Percentiles rank a stretch among this genome's conserved stretches.
Evolutionary conservation across 768 basidiomycete genomes (phyloP).

Genomic region (Gymnopilus junonius): DNA sequence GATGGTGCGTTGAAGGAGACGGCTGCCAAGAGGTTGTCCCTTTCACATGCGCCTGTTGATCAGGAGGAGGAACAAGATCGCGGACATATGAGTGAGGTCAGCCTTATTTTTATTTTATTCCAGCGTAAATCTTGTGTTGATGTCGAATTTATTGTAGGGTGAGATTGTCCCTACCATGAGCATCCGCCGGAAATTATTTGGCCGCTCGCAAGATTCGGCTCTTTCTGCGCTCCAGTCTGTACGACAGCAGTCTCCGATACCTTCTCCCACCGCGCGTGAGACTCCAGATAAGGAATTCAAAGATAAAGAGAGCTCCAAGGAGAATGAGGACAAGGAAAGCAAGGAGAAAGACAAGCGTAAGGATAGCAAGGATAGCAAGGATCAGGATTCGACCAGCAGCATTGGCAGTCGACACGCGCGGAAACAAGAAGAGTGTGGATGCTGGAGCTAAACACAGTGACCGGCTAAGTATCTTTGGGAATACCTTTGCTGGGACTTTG

Average conservation of each 20-base stretch:
- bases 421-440: conserved; percentile 56
- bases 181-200: conserved; percentile 61
- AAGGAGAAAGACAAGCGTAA: conserved; percentile 12
- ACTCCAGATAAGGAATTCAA: conserved; percentile 34
- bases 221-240: conserved; percentile 10
- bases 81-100: conserved; percentile 70
- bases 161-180: conserved; percentile 45
- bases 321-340: background rate
- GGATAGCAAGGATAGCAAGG: conserved; percentile 20
- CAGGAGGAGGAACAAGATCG: conserved; percentile 56
- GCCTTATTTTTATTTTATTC: conserved; percentile 25
- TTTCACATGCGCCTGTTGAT: conserved; percentile 24
- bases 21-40: conserved; percentile 38
- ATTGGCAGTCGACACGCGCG: conserved; percentile 43
- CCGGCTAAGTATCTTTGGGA: conserved; percentile 85
- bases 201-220: conserved; percentile 57
- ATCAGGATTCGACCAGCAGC: conserved; percentile 32
- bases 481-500: conserved; percentile 59
- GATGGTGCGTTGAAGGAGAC: conserved; percentile 56
- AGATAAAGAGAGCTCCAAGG: conserved; percentile 16
- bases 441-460: conserved; percentile 48
- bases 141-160: conserved; percentile 42
- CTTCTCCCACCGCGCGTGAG: conserved; percentile 32
- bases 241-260: conserved; percentile 21
- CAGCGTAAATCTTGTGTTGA: background rate